Base-by-base conservation (phyloP, 768 basidiomycete species). In the Mycena alexandri region DNA sequence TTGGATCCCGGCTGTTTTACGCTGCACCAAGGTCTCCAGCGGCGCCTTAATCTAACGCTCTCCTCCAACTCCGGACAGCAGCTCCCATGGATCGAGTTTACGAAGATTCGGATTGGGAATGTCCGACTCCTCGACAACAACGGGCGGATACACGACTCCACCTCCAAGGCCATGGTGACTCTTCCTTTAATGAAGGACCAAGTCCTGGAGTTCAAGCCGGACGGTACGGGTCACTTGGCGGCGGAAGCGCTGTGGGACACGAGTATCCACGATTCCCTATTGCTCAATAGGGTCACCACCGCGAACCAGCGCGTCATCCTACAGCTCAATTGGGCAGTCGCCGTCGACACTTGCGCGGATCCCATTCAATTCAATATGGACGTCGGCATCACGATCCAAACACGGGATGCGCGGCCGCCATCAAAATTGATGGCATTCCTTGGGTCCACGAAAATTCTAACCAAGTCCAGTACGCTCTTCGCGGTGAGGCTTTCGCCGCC, bases 1-100 rank as follows among this genome's bases (percentile, higher is more conserved):
- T 83, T 94, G 58, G 96, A 97, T 77, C 88, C 92, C 7, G 95
- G 96, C 17, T 89, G 88, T 59, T 97, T 98, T 79, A 89, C 88
- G 65, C 83, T 99, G 21, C 96, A 94, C 73, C 98, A 99, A 80
- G 98, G 98, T 29, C 80, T 98, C 25, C 98, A 99, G 76, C 86
- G 98, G 22, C 89, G 93, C 14, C 79, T 99, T 55, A 80, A 86
- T 41, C 78, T 99, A 63, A 87, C 86, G 0, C 82, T 99, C 36
- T 89, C 89, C 17, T 97, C 94, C 57, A 92, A 94, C 74, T 97
- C 97, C 14, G 97, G 97, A 1, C 87, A 86, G 46, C 92, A 96
- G 70, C 85, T 98, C 58, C 93, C 93, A 1, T 98, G 96, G 96
- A 85, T 86, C 24, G 89, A 91, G 67, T 82, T 98, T 43, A 88